Evolutionary conservation across 2,329 filamentous ascomycete species (phyloP), one percentile per base, ranked within the genome.

Genomic region (Apiospora malaysiana): DNA sequence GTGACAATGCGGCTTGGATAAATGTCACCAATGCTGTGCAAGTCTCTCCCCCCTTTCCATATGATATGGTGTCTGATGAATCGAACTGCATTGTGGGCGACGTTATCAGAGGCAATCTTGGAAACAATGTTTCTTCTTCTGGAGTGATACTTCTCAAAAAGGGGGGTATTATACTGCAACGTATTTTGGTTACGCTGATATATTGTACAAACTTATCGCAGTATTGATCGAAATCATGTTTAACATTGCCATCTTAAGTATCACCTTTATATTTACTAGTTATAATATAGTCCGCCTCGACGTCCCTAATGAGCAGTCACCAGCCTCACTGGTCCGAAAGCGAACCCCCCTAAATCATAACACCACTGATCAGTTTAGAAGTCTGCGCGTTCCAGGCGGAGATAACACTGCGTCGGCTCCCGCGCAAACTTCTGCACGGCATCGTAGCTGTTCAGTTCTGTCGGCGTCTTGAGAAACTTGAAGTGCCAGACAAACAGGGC

Each of bases 401-500:
- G 47, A 23, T 51, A 68, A 66, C 69, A 70, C 43, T 68, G 47
- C 63, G 67, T 10, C 23, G 69, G 69, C 65, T 70, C 65, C 25
- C 40, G 6, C 32, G 65, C 40, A 14, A 68, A 37, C 42, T 68
- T 43, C n/a, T 56, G 49, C 21, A n/a, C 32, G 18, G 40, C 47
- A 18, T 37, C 51, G 23, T 51, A 68, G 23, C 51, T 51, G n/a
- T 49, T 73, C 72, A 72, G 56, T 25, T 63, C 46, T 9, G 27
- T 23, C 37, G 69, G 63, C 23, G 59, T 47, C 37, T 43, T 6
- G 14, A 66, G 66, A 18, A 77, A 49, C n/a, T 73, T 68, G 46
- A 76, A 75, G 25, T 72, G 45, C 75, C 75, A 77, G 3, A 75
- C 68, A 2, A 73, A 37, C 69, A 76, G 67, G 0, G 72, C 70